Evolutionary conservation across 352 stramenopile genomes (phyloP), one percentile per base, ranked within the genome.

Genomic region (Albugo candida): DNA sequence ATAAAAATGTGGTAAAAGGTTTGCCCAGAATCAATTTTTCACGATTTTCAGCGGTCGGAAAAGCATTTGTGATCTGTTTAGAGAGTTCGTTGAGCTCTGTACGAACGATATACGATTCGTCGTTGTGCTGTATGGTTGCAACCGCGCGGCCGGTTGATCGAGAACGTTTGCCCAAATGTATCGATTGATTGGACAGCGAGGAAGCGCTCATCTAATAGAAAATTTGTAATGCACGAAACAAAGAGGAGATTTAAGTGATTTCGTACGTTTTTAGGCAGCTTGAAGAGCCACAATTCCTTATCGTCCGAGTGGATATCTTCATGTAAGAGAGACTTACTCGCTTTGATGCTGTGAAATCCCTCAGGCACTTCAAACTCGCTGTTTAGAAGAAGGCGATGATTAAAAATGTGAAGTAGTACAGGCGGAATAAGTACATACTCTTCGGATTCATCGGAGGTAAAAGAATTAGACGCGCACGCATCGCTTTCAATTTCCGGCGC

Each of bases 281-380:
- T 83, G 50, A 87, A 84, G 48, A 87, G 80, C 74, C 74, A 87
- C n/a, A 87, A 65, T 52, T 87, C 74, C 56, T 84, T 75, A 50
- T 83, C 70, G n/a, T 67, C 64, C 2, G 64, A 60, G 13, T 84
- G 59, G 41, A 84, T 62, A 0, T 61, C 56, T 56, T 83, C 71
- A 17, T 67, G 69, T 14, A 70, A 81, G 38, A 84, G 56, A 2
- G 64, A 55, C 5, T 59, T 59, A 51, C 68, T 81, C 47, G 67
- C 70, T 13, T 72, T 64, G 36, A 87, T 65, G 37, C 58, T 58
- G 47, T 83, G 64, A 38, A 84, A 87, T 16, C 70, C 71, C 2
- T 65, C 57, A 17, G 74, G 74, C 48, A 87, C 81, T 69, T 82
- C 70, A 55, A 84, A 87, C 49, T 87, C 74, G 36, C 74, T 86